phyloP scores from a whole-genome alignment of 352 stramenopile species.

The Phytophthora hibernalis region DNA sequence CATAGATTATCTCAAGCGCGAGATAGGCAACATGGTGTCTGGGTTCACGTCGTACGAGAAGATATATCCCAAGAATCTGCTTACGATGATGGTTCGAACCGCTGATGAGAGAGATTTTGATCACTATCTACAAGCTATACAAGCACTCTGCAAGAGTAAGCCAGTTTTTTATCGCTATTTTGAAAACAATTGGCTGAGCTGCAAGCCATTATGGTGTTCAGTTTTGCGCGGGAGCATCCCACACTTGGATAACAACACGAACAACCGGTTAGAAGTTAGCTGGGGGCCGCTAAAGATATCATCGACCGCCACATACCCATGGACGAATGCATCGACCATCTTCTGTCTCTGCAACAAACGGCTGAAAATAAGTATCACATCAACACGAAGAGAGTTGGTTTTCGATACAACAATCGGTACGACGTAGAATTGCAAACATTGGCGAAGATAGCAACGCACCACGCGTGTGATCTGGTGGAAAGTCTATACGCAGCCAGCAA shows the following conservation, averaged over 20 bases:
- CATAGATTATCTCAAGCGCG: conserved; percentile 17
- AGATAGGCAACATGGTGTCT: conserved; percentile 13
- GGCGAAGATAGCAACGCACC: too few relatives aligned
- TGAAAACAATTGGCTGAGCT: conserved; percentile 9
- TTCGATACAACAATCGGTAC: conserved; percentile 9
- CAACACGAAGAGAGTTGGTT: conserved; percentile 9
- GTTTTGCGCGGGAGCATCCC: conserved; percentile 7
- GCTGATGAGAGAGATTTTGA: background rate
- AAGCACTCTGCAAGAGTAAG: background rate
- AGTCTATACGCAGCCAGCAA: too few relatives aligned
- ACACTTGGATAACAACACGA: conserved; percentile 25
- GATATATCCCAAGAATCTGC: conserved; percentile 1
- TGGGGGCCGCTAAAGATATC: conserved; percentile 19
- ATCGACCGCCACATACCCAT: conserved; percentile 9
- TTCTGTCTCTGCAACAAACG: conserved; percentile 16
- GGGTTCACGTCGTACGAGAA: conserved; percentile 11
- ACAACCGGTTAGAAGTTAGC: conserved; percentile 10
- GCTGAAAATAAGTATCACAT: conserved; percentile 1
- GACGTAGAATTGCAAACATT: conserved; percentile 3
- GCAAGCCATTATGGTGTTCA: conserved; percentile 6
- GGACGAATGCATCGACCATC: conserved; percentile 17
- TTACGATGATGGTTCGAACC: conserved; percentile 16
- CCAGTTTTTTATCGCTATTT: conserved; percentile 19
- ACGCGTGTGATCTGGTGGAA: too few relatives aligned
- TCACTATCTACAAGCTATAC: background rate